Percentiles rank a stretch among this genome's conserved stretches.
Evolutionary conservation across 2,329 filamentous ascomycete genomes (phyloP).

Genomic region (Exophiala viscosa): DNA sequence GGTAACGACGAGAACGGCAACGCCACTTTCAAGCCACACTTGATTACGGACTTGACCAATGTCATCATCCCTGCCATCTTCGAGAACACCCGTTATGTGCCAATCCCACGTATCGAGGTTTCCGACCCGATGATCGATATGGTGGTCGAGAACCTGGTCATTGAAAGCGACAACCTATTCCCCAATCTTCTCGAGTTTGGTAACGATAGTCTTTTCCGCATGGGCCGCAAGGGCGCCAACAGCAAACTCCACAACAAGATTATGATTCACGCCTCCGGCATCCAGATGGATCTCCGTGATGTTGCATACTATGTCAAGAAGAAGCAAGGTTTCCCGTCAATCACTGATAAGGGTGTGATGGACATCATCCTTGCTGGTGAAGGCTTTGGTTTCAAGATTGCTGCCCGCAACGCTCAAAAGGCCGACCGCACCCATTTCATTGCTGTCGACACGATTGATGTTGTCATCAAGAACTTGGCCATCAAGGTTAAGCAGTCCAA

Average conservation of each 20-base stretch:
- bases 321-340: conserved; percentile 85
- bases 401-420: conserved; percentile 75
- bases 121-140: conserved; percentile 79
- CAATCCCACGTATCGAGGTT: conserved; percentile 91
- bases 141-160: conserved; percentile 87
- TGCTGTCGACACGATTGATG: conserved; percentile 85
- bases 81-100: conserved; percentile 82
- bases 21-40: conserved; percentile 83
- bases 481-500: conserved; percentile 93
- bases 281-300: conserved; percentile 85
- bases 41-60: conserved; percentile 82
- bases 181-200: conserved; percentile 86
- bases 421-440: conserved; percentile 78
- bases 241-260: conserved; percentile 79
- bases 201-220: conserved; percentile 91
- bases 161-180: conserved; percentile 95
- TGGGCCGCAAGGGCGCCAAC: conserved; percentile 81
- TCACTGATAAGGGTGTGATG: conserved; percentile 83
- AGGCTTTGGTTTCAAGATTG: conserved; percentile 88
- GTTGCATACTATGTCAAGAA: conserved; percentile 93
- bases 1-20: conserved; percentile 83
- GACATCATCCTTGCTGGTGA: conserved; percentile 84
- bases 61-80: conserved; percentile 81
- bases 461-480: conserved; percentile 74
- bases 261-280: conserved; percentile 79